Base-by-base conservation (phyloP, 148 eudicot species). In the Silene conica region DNA sequence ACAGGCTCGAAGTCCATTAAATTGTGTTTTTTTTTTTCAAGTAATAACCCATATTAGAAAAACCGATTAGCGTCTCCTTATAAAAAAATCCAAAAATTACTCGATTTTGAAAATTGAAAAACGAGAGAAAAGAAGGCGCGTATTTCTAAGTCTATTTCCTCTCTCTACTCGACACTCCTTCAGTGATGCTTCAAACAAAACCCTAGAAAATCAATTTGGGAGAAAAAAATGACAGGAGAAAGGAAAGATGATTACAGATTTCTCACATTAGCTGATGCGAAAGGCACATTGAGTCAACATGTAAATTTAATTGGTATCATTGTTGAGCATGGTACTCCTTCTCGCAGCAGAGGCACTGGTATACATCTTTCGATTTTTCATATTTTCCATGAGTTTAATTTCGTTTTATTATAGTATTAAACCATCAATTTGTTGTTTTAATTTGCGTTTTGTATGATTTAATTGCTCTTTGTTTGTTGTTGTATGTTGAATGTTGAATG, bases 271-370 rank as follows among this genome's bases (percentile, higher is more conserved):
- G 80, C 46, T 15, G 98, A 93, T 60, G 97, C 95, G 11, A 52
- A 74, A 5, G 18, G 80, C 59, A 75, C 91, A 1, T 13, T 91
- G 23, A 87, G 84, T 75, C 97, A 89, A 77, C 82, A 34, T 45
- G 97, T 91, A 15, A 89, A 85, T 83, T 73, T 93, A 10, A 82
- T 91, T 19, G 97, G 92, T 19, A 70, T 91, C 0, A 84, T 91
- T 43, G 72, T 74, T 43, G 97, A 91, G 43, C 79, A 84, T 68
- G 76, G 89, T 67, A 75, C 85, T 55, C 92, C 97, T 0, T 84
- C 81, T 70, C 85, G 76, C 21, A 79, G 87, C 78, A 88, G 72
- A 73, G 97, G 98, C 84, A 86, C 97, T 12, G 98, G 98, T 93
- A 79, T 57, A 4, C 13, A 0, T 21, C 43, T 14, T 41, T 50